Evolutionary conservation across 106 monocot genomes (phyloP), one percentile per base, ranked within the genome.

Genomic region (Iris macrosiphon): DNA sequence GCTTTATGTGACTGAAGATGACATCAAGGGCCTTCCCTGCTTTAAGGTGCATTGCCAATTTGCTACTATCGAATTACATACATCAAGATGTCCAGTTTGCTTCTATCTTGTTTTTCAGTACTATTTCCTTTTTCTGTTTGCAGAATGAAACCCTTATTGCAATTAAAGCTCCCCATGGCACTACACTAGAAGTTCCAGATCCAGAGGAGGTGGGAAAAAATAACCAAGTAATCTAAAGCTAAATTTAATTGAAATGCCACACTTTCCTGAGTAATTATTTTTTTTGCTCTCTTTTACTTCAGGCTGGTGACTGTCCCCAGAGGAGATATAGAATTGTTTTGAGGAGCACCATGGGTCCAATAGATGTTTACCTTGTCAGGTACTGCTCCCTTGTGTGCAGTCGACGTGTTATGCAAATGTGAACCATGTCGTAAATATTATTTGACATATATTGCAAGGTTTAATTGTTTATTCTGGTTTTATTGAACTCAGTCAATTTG

Each of bases 321-420:
- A 85, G 89, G 67, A 85, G 94, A 69, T 95, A 89, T 51, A 85
- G 89, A 65, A 76, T 95, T 55, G 78, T 89, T 19, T 42, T 95
- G 24, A 65, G 94, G 71, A 95, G 94, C 62, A 89, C 75, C 42
- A 82, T 85, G 94, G 94, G 94, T 26, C 75, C 81, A 16, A 95
- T 89, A 53, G 89, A 95, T 82, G 79, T 89, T 51, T 89, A 95
- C 65, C 81, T 95, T 45, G 82, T 95, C 13, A 95, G 94, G 94
- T 95, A 82, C 64, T 34, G 13, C 13, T 17, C 12, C 8, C 20
- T 8, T 12, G 2, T n/a, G n/a, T n/a, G n/a, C n/a, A n/a, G n/a
- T n/a, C n/a, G n/a, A n/a, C n/a, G 13, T 32, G 20, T 27, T 11
- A 32, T 47, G 45, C 29, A 47, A 31, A 61, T 4, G 20, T 45